These are phyloP conservation scores for Coriolopsis trogii DNA, from an alignment of 1,284 basidiomycete species.

Conservation along the genomic window DNA sequence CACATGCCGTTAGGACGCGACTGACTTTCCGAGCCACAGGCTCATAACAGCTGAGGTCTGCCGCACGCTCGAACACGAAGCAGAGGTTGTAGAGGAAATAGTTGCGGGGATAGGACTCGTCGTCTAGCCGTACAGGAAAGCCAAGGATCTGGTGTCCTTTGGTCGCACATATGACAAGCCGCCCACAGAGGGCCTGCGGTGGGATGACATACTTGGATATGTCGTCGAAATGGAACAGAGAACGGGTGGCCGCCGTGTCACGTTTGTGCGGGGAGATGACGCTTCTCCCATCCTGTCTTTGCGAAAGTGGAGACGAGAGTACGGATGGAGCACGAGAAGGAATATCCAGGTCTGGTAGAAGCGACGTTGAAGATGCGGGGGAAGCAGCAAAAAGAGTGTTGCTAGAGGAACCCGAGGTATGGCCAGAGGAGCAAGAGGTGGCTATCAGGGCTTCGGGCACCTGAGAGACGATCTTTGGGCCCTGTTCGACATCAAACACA, in stretches of 20 bases:
- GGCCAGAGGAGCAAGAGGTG: conserved; percentile 21
- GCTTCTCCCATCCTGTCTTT: conserved; percentile 44
- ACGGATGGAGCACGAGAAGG: conserved; percentile 43
- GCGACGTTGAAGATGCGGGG: conserved; percentile 50
- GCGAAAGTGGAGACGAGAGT: conserved; percentile 45
- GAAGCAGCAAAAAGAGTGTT: conserved; percentile 37
- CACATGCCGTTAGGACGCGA: conserved; percentile 83
- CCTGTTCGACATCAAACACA: conserved; percentile 81
- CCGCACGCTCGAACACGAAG: conserved; percentile 91
- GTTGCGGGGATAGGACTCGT: conserved; percentile 76
- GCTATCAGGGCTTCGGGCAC: conserved; percentile 87
- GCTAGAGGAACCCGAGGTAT: conserved; percentile 19
- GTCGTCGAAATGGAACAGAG: conserved; percentile 89
- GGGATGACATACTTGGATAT: conserved; percentile 96
- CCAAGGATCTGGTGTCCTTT: conserved; percentile 83
- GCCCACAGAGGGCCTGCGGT: conserved; percentile 82
- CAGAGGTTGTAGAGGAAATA: conserved; percentile 96
- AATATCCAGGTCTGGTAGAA: conserved; percentile 40
- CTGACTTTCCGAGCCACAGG: conserved; percentile 95
- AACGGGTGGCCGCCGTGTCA: conserved; percentile 43
- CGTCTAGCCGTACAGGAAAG: conserved; percentile 77
- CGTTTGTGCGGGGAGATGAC: conserved; percentile 50
- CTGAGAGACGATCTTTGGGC: conserved; percentile 87
- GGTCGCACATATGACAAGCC: conserved; percentile 82
- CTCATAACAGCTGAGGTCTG: conserved; percentile 94